Evolutionary conservation across 179 eudicot species (phyloP), one percentile per base, ranked within the genome.

Genomic region (Beta corolliflora): DNA sequence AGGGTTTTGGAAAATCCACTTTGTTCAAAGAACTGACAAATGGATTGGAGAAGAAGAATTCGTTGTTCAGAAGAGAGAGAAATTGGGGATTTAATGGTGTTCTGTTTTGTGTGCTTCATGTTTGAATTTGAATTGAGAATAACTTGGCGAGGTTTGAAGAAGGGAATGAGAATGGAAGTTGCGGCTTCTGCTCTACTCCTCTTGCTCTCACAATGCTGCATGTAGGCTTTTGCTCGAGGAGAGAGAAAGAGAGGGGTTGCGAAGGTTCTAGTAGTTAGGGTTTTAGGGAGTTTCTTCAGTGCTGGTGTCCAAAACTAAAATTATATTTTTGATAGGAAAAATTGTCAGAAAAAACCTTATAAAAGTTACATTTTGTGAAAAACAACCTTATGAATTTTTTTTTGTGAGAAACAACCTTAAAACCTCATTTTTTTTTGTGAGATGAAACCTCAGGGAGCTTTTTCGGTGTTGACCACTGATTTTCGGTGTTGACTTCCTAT

Each of bases 1-100:
- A 90, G 91, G 56, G 90, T 79, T 86, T 85, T 91, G 75, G 87
- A 71, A 81, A 89, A 86, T 25, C 89, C 89, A 75, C 84, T 87
- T 64, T 44, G 75, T 8, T 90, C 84, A 25, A 91, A 88, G 80
- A 86, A 91, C 19, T 73, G 81, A 63, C 89, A 80, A 44, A 91
- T 82, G 3, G 91, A 87, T 25, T 85, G 84, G 25, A 83, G 80
- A 74, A 91, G 88, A 77, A 71, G 60, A 72, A 77, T 68, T 73
- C 84, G 82, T 29, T 88, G 82, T 7, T 91, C 75, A 21, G 80
- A 41, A 77, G 76, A 67, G 13, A 87, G 78, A 23, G 73, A 55
- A 15, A 5, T 5, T 50, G 71, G 50, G 18, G 60, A 29, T 64
- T 60, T 73, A 31, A 13, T 71, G 77, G 29, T 80, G 81, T 85